Base-by-base conservation (phyloP, 352 stramenopile genomes). In the Pythium aquatile region DNA sequence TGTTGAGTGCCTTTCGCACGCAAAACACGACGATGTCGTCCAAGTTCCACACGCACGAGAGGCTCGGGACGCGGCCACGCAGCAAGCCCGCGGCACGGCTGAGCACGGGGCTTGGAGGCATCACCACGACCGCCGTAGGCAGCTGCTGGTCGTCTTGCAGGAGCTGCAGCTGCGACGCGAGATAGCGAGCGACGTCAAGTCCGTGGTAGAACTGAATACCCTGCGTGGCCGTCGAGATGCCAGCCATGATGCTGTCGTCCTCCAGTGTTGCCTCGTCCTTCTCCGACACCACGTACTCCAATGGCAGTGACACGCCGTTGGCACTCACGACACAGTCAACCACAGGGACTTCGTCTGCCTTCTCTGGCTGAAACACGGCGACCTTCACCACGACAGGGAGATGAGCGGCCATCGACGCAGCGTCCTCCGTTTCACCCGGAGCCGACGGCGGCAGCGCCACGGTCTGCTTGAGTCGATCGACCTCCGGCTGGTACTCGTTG, bases 101-200 rank as follows among this genome's bases (percentile, higher is more conserved):
- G 7, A 68, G 70, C 3, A 72, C 62, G 9, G 71, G 63, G 20
- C 59, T 85, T 32, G 55, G 81, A 1, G 83, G 76, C 3, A 88
- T 14, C 48, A 90, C 63, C 5, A 85, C 66, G 17, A 83, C 63
- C 3, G 65, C 69, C 4, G 77, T 67, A n/a, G 68, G 10, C n/a
- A 88, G 49, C 14, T 81, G 69, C n/a, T 73, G 61, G 17, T 70
- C 32, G 20, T 73, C 44, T 6, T 68, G 47, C 42, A 69, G 71
- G 2, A 72, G 64, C n/a, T 61, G 66, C 9, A 88, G 40, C 54
- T 83, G 76, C 1, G 65, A 55, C 47, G 79, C 61, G 8, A 88
- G n/a, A 56, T 69, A 80, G 10, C 79, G 75, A 46, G 78, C 82
- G 17, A 88, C 35, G 28, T 91, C 79, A 2, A 88, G 71, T 17